phyloP scores from a whole-genome alignment of 148 eudicot genomes.

The Suaeda aralocaspica region DNA sequence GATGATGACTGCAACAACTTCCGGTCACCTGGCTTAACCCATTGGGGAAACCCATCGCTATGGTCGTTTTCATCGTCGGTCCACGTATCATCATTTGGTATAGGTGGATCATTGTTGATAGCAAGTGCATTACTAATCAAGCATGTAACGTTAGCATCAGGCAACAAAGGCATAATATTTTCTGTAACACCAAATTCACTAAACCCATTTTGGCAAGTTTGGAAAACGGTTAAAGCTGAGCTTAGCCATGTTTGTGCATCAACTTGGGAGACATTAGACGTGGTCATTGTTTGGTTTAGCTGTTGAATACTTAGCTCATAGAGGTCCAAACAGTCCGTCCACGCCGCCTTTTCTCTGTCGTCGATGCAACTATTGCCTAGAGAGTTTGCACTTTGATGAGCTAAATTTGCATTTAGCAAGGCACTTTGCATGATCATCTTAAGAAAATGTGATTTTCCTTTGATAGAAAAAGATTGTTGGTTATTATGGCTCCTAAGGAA shows the following conservation, averaged over 20 bases:
- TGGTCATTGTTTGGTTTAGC: constrained; percentile 41
- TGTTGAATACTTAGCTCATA: constrained; percentile 44
- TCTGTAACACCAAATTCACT: constrained; percentile 38
- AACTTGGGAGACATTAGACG: constrained; percentile 17
- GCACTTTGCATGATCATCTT: constrained; percentile 37
- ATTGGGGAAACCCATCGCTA: constrained; percentile 42
- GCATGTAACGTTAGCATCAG: constrained; percentile 36
- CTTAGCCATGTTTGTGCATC: constrained; percentile 81
- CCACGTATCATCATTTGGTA: no score
- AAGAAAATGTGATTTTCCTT: constrained; percentile 44
- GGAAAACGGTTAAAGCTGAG: constrained; percentile 59
- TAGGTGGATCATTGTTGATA: no score
- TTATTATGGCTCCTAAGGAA: constrained; percentile 31
- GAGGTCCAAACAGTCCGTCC: constrained; percentile 63
- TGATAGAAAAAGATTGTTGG: constrained; percentile 23
- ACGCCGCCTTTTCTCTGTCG: constrained; percentile 50
- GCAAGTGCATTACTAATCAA: constrained; percentile 62
- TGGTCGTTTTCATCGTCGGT: constrained; percentile 5
- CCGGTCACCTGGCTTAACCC: constrained; percentile 51
- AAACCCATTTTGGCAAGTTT: constrained; percentile 61
- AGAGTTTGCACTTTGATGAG: constrained; percentile 18
- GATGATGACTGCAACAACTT: constrained; percentile 38
- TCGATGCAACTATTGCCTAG: constrained; percentile 37
- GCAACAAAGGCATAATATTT: constrained; percentile 28
- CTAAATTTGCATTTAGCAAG: constrained; percentile 35